Base-by-base conservation (phyloP, 106 monocot genomes). In the Dendrobium chrysotoxum region DNA sequence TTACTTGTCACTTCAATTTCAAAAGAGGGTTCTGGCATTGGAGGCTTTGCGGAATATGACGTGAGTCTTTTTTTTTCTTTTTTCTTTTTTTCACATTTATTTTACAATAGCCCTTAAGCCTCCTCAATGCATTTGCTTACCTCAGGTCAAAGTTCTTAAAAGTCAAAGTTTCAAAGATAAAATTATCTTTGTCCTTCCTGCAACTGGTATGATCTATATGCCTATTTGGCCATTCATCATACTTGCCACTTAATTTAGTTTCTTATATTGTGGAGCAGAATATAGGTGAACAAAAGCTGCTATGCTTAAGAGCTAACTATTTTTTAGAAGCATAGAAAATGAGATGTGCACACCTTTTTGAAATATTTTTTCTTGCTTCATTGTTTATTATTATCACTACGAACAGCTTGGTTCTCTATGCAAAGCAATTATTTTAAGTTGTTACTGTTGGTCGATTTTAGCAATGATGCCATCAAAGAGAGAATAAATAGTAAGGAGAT, bases 131-230 rank as follows among this genome's bases (percentile, higher is more conserved):
- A 40, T 81, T 73, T 23, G 54, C 70, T 84, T 28, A 9, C 53
- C 81, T 78, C 89, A 98, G 97, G 90, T 98, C 73, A 80, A 85
- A 82, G 85, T 83, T 68, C 80, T 91, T 35, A 82, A 83, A 67
- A 72, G 73, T 0, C 75, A 74, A 77, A 72, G 71, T 28, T 92
- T 98, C 80, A 84, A 81, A 21, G 97, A 98, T 75, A 89, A 85
- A 77, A 83, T 98, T 47, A 61, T 73, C 44, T 82, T 98, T 80
- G 40, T 83, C 35, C 94, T 98, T 86, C 97, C 94, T 67, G 82
- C 88, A 39, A 98, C 90, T 74, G 97, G 97, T 98, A 89, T 73
- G 26, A n/a, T 80, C 23, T 65, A 7, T 65, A 65, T 50, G 50
- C 50, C 50, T 50, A 13, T 23, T 65, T 26, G 2, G 64, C n/a